phyloP scores from a whole-genome alignment of 2,329 filamentous ascomycete species.

The Fusarium compactum region DNA sequence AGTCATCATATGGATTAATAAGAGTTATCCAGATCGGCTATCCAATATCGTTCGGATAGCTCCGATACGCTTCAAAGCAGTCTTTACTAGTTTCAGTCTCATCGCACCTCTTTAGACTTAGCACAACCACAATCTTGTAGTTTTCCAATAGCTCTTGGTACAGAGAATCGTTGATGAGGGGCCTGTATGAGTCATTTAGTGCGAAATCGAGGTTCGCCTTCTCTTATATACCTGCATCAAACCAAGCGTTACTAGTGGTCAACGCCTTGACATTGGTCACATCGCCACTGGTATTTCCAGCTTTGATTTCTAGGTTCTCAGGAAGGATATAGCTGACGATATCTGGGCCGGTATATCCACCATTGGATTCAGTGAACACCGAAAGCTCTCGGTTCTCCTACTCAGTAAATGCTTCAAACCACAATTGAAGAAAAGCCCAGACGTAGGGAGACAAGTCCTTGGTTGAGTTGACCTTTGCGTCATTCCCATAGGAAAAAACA shows the following conservation, averaged over 20 bases:
- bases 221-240: background rate
- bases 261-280: background rate
- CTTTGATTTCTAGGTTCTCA: background rate
- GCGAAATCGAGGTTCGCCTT: background rate
- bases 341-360: background rate
- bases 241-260: background rate
- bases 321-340: background rate
- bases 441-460: background rate
- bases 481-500: background rate
- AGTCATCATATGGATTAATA: background rate
- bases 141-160: accelerated
- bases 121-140: background rate
- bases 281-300: background rate
- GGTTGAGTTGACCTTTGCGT: accelerated
- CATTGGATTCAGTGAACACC: background rate
- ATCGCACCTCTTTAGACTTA: accelerated
- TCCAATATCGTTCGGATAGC: background rate
- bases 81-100: background rate
- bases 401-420: background rate
- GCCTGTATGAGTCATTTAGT: background rate
- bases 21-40: background rate
- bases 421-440: background rate
- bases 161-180: background rate
- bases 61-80: background rate
- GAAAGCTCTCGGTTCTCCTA: background rate